A percentile compares a stretch with the other conserved stretches of the same genome.
Evolutionary conservation across 495 filamentous ascomycete genomes (phyloP).

Genomic region (Tuber brumale): DNA sequence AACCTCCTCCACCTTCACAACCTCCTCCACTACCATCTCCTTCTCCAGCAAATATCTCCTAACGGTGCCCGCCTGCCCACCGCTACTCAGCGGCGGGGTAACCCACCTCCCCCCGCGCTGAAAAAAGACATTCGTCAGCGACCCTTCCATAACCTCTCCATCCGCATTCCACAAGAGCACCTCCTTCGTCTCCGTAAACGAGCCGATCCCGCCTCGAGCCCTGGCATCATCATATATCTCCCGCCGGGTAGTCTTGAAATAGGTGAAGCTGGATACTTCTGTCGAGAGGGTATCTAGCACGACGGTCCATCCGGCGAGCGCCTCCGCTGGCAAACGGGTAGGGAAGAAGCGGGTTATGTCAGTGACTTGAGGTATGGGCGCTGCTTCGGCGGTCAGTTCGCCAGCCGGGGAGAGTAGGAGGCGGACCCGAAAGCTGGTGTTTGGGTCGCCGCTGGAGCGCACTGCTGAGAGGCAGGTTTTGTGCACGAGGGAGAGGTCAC

Average conservation of each 20-base stretch:
- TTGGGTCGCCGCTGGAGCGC: slow-evolving; percentile 7
- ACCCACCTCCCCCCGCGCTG: slow-evolving; percentile 61
- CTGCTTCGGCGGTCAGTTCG: slow-evolving; percentile 48
- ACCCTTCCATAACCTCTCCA: slow-evolving; percentile 78
- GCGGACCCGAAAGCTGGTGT: slow-evolving; percentile 48
- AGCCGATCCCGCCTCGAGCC: slow-evolving; percentile 51
- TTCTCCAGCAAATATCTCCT: slow-evolving; percentile 70
- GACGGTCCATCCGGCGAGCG: slow-evolving; percentile 46
- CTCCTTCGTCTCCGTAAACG: slow-evolving; percentile 53
- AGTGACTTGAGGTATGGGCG: slow-evolving; percentile 48
- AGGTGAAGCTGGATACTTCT: slow-evolving; percentile 57
- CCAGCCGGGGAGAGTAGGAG: slow-evolving; percentile 52
- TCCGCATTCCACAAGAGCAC: slow-evolving; percentile 64
- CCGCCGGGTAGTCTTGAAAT: slow-evolving; percentile 68
- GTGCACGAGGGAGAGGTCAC: not conserved
- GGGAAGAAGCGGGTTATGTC: slow-evolving; percentile 53
- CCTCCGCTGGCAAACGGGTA: slow-evolving; percentile 42
- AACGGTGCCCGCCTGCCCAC: slow-evolving; percentile 75
- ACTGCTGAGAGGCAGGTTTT: slow-evolving; percentile 12
- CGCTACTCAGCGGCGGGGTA: slow-evolving; percentile 57
- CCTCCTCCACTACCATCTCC: slow-evolving; percentile 41
- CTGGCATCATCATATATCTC: slow-evolving; percentile 61
- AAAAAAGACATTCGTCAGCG: slow-evolving; percentile 67
- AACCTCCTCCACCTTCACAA: slow-evolving; percentile 14
- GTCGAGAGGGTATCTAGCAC: slow-evolving; percentile 53